Evolutionary conservation across 2,329 filamentous ascomycete species (phyloP), one percentile per base, ranked within the genome.

Genomic region (Akanthomyces uredinophilus): DNA sequence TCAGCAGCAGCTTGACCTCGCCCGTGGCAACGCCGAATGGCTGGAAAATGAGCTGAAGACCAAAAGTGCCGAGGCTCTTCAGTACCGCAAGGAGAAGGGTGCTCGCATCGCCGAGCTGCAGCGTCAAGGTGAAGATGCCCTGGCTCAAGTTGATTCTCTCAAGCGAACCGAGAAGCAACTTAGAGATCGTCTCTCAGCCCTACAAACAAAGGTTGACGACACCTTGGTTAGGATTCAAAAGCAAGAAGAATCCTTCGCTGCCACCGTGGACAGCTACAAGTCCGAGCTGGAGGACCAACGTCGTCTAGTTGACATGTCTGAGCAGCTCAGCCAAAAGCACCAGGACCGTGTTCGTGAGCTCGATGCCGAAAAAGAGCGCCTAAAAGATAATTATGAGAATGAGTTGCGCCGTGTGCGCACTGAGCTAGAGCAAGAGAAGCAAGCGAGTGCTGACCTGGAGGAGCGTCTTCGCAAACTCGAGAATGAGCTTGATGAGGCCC

Each of bases 51-150:
- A 99, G 74, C 83, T 98, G 24, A 94, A 96, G 78, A 93, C 91
- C 0, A 96, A 96, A 77, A 88, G 85, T 65, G 85, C 88, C 10
- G 95, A 99, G 72, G 87, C 92, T 53, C 84, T 94, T 67, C 96
- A 93, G 71, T 94, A 90, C 75, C 87, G 95, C 65, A 98, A 96
- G 72, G 95, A 99, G 72, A 98, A 97, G 81, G 91, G 91, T 65
- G 88, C 92, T 1, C 89, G 91, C 44, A 91, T 98, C 68, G 85
- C 92, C 10, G 91, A 96, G 70, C 84, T 99, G 32, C 91, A 97
- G 74, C 90, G 92, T 59, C 86, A 90, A 64, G 90, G 94, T 67
- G 94, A 98, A 68, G 95, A 99, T 67, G 86, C 89, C 50, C 87
- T 84, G 65, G 88, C 90, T 22, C 88, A 84, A 37, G 83, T 92